Base-by-base conservation (phyloP, 352 stramenopile genomes). In the Halophytophthora polymorphica region DNA sequence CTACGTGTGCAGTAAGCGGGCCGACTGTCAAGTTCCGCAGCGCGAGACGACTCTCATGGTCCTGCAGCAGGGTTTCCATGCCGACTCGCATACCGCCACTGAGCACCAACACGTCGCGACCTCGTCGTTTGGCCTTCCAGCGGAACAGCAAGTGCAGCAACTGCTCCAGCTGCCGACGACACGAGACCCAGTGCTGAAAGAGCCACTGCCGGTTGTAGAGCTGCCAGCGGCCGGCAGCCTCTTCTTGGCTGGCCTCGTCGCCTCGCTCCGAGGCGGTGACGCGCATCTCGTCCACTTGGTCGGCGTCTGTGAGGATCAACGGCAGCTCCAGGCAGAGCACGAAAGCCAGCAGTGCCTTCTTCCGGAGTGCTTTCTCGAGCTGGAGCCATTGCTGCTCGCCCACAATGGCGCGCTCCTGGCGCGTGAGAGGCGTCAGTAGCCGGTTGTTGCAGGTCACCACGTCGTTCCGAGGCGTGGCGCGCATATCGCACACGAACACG, bases 51-150 rank as follows among this genome's bases (percentile, higher is more conserved):
- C 66, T 73, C 11, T 65, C 66, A 2, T 42, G 54, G 45, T 92
- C 77, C 40, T 71, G 62, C 1, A 92, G 21, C 17, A 89, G 29
- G 15, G 78, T 88, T 41, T 92, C 79, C 17, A 92, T 65, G 0
- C 74, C 78, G 33, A 86, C 54, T 2, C 65, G 58, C 62, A 89
- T 77, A 2, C 73, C 74, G 23, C 82, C 82, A 36, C 77, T 90
- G n/a, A 92, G 61, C 11, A 92, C 45, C 11, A 89, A 52, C 6
- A 87, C 62, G 37, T 92, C 82, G 14, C 82, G 78, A 1, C 82
- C 82, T 23, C 66, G 70, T 17, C 67, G 66, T 49, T 90, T 90
- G 8, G 74, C 57, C 33, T 92, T 92, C 82, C 82, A 92, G 10
- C 75, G 71, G 39, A 92, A 92, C 13, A 92, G 46, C 3, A 92